These are phyloP conservation scores for Stentor roeselii DNA, from an alignment of 73 alveolate genomes.

Conservation along the genomic window DNA sequence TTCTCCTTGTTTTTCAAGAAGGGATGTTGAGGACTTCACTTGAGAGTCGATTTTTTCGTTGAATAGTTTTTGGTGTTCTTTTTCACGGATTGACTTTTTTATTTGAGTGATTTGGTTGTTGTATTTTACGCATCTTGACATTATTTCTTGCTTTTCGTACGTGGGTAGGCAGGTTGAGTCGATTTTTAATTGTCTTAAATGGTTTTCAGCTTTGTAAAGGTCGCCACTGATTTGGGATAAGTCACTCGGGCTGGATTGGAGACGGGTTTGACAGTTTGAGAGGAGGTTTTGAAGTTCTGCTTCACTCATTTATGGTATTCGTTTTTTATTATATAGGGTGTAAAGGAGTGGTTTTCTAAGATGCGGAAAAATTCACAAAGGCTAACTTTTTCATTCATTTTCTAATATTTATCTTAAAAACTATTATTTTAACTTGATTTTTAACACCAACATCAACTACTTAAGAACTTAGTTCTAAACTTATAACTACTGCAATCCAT, in stretches of 20 bases:
- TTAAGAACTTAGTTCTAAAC: too few species aligned
- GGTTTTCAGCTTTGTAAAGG: neutral
- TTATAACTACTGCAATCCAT: too few species aligned
- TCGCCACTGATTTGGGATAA: neutral
- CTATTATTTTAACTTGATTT: too few species aligned
- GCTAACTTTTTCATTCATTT: too few species aligned
- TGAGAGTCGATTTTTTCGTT: neutral
- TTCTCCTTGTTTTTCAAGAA: constrained; percentile 9
- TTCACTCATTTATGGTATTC: neutral
- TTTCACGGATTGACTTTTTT: neutral
- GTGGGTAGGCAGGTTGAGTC: neutral
- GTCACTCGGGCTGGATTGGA: neutral
- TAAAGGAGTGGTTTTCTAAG: too few species aligned
- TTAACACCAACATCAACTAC: too few species aligned
- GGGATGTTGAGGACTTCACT: neutral
- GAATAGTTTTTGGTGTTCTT: neutral
- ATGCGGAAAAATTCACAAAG: too few species aligned
- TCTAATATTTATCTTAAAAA: too few species aligned
- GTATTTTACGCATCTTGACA: constrained; percentile 1
- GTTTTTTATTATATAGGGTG: neutral
- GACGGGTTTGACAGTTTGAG: neutral
- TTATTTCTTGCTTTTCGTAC: neutral
- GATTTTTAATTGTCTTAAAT: neutral
- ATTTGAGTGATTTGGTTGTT: neutral
- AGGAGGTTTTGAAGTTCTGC: neutral